These are phyloP conservation scores for Fraxinus ornus DNA, from an alignment of 305 asterid species.

Conservation along the genomic window DNA sequence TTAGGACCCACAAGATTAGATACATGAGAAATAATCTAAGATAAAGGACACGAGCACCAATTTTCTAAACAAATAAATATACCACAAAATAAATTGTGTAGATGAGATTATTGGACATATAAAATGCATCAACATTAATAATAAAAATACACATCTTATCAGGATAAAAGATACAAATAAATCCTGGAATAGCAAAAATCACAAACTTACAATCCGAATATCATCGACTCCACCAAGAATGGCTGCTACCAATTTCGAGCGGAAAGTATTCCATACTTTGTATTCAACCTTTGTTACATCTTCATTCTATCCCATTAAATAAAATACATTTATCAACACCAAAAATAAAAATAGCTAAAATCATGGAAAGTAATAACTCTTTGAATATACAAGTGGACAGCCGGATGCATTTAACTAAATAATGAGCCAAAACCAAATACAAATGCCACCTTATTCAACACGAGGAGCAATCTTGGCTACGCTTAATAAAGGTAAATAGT, in stretches of 20 bases:
- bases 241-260: conserved; percentile 85
- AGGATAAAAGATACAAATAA: background rate
- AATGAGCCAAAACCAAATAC: background rate
- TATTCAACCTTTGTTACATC: conserved; percentile 76
- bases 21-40: conserved; percentile 87
- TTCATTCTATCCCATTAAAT: conserved; percentile 46
- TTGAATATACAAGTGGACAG: no score
- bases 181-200: background rate
- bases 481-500: background rate
- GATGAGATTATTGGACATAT: background rate
- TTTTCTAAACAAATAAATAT: conserved; percentile 47
- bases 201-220: conserved; percentile 77
- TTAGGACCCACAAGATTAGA: conserved; percentile 88
- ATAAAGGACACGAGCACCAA: conserved; percentile 80
- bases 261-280: conserved; percentile 90
- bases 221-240: conserved; percentile 84
- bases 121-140: background rate
- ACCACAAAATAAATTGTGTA: background rate
- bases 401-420: background rate
- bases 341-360: background rate
- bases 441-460: background rate
- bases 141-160: background rate
- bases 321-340: background rate
- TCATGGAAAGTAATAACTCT: no score
- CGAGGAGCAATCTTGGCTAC: background rate